phyloP scores from a whole-genome alignment of 2,329 filamentous ascomycete species.

The Xylariales sp. region DNA sequence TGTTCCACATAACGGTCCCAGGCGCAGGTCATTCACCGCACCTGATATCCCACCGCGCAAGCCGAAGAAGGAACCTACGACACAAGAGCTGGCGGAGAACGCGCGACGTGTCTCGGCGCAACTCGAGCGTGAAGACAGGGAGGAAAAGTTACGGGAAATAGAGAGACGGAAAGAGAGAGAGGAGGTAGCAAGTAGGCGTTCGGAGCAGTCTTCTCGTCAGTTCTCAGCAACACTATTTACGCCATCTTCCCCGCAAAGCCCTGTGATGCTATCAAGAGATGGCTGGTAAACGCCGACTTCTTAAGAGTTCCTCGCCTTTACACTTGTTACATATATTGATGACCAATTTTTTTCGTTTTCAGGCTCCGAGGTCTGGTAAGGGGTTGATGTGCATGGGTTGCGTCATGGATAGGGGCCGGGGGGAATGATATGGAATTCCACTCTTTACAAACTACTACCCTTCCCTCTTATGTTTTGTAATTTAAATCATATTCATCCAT shows the following conservation, averaged over 20 bases:
- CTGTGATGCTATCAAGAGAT: not conserved
- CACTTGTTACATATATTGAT: not conserved
- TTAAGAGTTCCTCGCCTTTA: not conserved
- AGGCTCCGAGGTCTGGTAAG: not conserved
- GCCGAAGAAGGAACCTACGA: conserved; percentile 30
- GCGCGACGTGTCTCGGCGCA: conserved; percentile 39
- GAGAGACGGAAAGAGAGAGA: conserved; percentile 25
- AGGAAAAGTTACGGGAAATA: conserved; percentile 23
- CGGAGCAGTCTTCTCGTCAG: conserved; percentile 23
- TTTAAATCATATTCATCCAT: not conserved
- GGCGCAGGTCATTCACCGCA: conserved; percentile 24
- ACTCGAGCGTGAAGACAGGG: conserved; percentile 37
- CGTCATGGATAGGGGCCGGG: not conserved
- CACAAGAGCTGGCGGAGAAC: conserved; percentile 37
- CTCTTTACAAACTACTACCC: conserved; percentile 1
- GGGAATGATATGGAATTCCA: not conserved
- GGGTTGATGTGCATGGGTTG: not conserved
- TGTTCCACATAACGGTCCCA: conserved; percentile 1
- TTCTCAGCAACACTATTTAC: conserved; percentile 12
- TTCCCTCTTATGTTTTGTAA: not conserved
- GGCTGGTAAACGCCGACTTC: conserved; percentile 10
- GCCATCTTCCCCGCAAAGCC: conserved; percentile 23
- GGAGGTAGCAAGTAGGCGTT: conserved; percentile 6
- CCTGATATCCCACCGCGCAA: conserved; percentile 23
- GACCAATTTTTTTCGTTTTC: not conserved